Base-by-base conservation (phyloP, 148 eudicot species). In the Tetragonia tetragonoides region DNA sequence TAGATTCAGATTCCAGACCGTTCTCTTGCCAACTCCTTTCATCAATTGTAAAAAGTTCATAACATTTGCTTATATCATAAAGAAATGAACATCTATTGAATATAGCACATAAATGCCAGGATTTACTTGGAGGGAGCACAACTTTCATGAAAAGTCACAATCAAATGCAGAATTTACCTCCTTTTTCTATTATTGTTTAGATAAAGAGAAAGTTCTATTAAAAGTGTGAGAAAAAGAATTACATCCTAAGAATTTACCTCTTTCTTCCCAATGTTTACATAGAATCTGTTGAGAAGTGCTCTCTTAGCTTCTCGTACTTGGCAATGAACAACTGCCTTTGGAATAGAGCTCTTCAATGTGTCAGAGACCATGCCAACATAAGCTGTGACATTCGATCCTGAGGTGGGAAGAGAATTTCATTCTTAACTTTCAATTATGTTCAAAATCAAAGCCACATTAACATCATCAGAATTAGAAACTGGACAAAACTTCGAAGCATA, bases 291-390 rank as follows among this genome's bases (percentile, higher is more conserved):
- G 44, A 95, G 95, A 76, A 95, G 85, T 57, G 89, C 72, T 86
- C 87, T 83, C 87, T 91, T 95, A 69, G 99, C 97, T 82, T 93
- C 92, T 80, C 89, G 83, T 65, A 95, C 99, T 90, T 95, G 99
- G 81, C 98, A 95, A 79, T 87, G 87, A 78, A 95, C 99, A 79
- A 93, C 97, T 57, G 99, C 99, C 87, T 95, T 95, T 24, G 99
- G 99, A 75, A 95, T 87, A 44, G 92, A 83, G 82, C 84, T 88
- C 85, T 76, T 93, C 89, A 95, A 71, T 16, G 97, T 89, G 60
- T 95, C 99, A 75, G 88, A 89, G 41, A 95, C 98, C 99, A 95
- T 90, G 77, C 86, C 86, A 39, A 95, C 88, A 76, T 95, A 95
- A 59, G 90, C 90, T 74, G 97, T 60, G 79, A 95, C 99, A 81